Evolutionary conservation across 2,329 filamentous ascomycete genomes (phyloP).

Genomic region (Aspergillus fischeri): DNA sequence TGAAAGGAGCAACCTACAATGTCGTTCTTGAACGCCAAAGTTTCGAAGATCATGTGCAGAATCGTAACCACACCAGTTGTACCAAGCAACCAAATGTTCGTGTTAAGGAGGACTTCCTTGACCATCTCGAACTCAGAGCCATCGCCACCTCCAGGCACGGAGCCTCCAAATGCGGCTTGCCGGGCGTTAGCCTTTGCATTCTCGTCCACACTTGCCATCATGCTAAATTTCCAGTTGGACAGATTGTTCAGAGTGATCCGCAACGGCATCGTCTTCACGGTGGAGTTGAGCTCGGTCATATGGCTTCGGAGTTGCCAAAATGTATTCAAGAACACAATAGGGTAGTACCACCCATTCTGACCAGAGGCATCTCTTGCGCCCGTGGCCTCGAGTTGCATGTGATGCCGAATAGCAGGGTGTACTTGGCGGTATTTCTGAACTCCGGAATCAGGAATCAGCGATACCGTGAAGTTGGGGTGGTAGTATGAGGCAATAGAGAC

Average conservation of each 20-base stretch:
- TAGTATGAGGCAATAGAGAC: conserved; percentile 83
- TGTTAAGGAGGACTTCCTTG: conserved; percentile 91
- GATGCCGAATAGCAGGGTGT: conserved; percentile 71
- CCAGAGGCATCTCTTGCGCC: conserved; percentile 79
- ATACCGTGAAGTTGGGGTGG: conserved; percentile 89
- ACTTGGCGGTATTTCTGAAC: conserved; percentile 62
- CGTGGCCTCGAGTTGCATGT: conserved; percentile 72
- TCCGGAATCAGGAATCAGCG: conserved; percentile 77
- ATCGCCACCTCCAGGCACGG: conserved; percentile 73
- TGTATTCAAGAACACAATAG: conserved; percentile 85
- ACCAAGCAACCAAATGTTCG: conserved; percentile 83
- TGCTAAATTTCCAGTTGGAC: conserved; percentile 82
- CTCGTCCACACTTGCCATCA: conserved; percentile 79
- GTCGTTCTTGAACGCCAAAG: conserved; percentile 93
- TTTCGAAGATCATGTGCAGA: conserved; percentile 91
- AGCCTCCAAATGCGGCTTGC: conserved; percentile 69
- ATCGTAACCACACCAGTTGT: conserved; percentile 82
- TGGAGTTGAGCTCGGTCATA: conserved; percentile 89
- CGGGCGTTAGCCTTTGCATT: conserved; percentile 78
- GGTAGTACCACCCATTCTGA: conserved; percentile 89
- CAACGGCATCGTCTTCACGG: conserved; percentile 74
- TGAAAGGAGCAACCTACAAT: conserved; percentile 52
- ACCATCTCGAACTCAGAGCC: conserved; percentile 95
- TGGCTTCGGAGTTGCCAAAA: conserved; percentile 95
- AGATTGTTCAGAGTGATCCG: conserved; percentile 81